Evolutionary conservation across 306 rosid species (phyloP), one percentile per base, ranked within the genome.

Genomic region (Astragalus glycyphyllos): DNA sequence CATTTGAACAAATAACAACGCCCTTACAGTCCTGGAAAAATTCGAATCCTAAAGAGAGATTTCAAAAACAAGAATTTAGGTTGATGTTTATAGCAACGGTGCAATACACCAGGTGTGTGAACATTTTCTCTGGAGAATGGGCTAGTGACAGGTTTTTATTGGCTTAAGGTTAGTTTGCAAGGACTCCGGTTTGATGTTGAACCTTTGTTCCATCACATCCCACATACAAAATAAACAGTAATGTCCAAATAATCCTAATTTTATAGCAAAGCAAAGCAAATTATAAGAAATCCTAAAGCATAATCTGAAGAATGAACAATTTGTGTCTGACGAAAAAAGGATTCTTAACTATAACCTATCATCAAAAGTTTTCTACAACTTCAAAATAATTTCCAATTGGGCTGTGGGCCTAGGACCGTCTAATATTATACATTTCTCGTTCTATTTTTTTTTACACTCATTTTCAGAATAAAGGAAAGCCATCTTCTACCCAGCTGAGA

Each of bases 11-110:
- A 50, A 35, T 51, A 50, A 12, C 17, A 35, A 50, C 1, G 12
- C 26, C 8, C 37, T 61, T 61, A 40, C 16, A 11, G 51, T 61
- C 4, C 15, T 61, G 16, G 68, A 42, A 61, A 61, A 5, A 4
- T 55, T 56, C 4, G 42, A 57, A 56, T 70, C 32, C 74, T 38
- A 56, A 70, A 11, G 9, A 54, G 65, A 26, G 65, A 58, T 10
- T 58, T 26, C 34, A 42, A 51, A 67, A 68, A 53, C 14, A 68
- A 67, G 41, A 67, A 15, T 16, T 23, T 34, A 58, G 20, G 44
- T n/a, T 49, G 58, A 10, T 11, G 44, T 50, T 35, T 67, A 49
- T 50, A 34, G 45, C 40, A 34, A 58, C 17, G 17, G 37, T 59
- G 26, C 46, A 59, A 37, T 59, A 37, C 16, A 35, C 45, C 1